Percentiles rank a stretch among this genome's conserved stretches.
phyloP scores from a whole-genome alignment of 345 rosid genomes.

The Toxicodendron radicans region DNA sequence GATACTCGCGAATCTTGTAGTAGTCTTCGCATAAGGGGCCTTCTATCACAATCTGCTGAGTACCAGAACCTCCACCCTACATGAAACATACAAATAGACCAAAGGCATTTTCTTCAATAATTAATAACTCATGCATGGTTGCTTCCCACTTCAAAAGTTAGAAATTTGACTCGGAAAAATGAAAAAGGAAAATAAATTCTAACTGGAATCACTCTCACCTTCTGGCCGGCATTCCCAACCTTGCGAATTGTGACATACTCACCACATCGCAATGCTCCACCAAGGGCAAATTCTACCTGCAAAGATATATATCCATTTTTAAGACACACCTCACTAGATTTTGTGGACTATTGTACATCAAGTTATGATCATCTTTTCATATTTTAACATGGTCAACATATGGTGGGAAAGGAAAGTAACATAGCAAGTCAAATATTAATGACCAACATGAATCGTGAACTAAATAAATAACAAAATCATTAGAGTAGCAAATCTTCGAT shows the following conservation, averaged over 20 bases:
- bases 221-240: constrained; percentile 72
- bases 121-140: background rate
- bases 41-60: constrained; percentile 86
- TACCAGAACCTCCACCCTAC: constrained; percentile 79
- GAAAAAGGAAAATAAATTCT: background rate
- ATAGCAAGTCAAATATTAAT: too few species aligned
- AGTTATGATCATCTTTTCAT: background rate
- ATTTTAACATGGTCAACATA: background rate
- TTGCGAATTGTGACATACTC: constrained; percentile 87
- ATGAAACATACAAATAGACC: background rate
- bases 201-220: constrained; percentile 43
- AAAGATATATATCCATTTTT: background rate
- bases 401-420: too few species aligned
- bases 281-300: constrained; percentile 93
- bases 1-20: constrained; percentile 77
- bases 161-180: background rate
- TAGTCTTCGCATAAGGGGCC: constrained; percentile 96
- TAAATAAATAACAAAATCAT: background rate
- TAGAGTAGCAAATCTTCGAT: background rate
- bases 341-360: background rate
- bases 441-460: background rate
- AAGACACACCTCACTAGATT: background rate
- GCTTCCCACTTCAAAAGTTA: background rate
- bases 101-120: background rate
- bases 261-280: constrained; percentile 90